phyloP scores from a whole-genome alignment of 1,139 yeast species.

The Pichia sp. region DNA sequence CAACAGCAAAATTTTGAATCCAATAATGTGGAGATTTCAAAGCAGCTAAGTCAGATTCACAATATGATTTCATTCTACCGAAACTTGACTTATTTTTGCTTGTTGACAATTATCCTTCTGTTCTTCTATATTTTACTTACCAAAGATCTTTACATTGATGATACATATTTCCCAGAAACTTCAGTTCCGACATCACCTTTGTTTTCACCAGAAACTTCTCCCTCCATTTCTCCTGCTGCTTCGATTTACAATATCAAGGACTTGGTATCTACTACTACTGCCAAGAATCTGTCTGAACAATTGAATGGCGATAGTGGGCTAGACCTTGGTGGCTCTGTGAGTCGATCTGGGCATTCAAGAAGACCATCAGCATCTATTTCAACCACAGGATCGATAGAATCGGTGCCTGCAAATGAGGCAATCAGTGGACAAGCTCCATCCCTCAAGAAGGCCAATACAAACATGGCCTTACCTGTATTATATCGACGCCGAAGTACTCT shows the following conservation, averaged over 20 bases:
- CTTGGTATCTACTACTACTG: neutral
- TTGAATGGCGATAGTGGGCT: neutral
- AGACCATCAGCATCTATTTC: neutral
- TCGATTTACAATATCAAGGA: slow-evolving; percentile 2
- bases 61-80: slow-evolving; percentile 48
- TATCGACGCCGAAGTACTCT: slow-evolving; percentile 4
- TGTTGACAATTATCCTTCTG: slow-evolving; percentile 48
- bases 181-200: neutral
- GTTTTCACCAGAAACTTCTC: slow-evolving; percentile 6
- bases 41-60: slow-evolving; percentile 16
- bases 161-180: slow-evolving; percentile 15
- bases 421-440: neutral
- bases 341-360: neutral
- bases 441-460: neutral
- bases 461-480: neutral
- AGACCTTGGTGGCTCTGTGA: neutral
- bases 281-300: neutral
- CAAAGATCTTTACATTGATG: slow-evolving; percentile 44
- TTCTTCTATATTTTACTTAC: slow-evolving; percentile 58
- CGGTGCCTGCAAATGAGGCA: neutral
- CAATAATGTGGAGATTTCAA: slow-evolving; percentile 37
- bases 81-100: slow-evolving; percentile 50
- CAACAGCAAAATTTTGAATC: slow-evolving; percentile 38
- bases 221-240: slow-evolving; percentile 7
- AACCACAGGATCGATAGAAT: neutral